Percentiles rank a stretch among this genome's conserved stretches.
These are phyloP conservation scores for Mediolabrus comicus DNA, from an alignment of 108 stramenopile genomes.

Conservation along the genomic window DNA sequence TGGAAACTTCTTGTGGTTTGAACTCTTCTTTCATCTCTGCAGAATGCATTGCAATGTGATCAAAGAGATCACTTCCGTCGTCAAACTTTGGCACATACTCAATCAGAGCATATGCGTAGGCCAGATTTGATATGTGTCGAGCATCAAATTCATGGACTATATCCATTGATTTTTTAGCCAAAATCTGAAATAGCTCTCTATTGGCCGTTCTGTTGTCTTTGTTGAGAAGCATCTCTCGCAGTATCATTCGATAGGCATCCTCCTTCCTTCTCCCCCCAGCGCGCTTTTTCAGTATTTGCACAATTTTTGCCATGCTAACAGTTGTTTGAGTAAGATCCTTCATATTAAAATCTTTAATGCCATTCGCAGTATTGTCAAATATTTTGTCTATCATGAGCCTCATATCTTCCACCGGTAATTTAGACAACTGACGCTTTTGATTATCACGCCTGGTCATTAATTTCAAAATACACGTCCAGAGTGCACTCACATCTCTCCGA, in stretches of 20 bases:
- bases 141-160: neutral
- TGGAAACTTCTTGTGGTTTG: slow-evolving; percentile 11
- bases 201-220: neutral
- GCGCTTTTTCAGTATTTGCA: neutral
- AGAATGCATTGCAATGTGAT: slow-evolving; percentile 2
- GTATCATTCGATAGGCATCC: neutral
- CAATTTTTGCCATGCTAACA: neutral
- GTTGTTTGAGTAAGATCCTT: neutral
- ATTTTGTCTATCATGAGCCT: neutral
- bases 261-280: neutral
- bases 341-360: neutral
- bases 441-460: neutral
- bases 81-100: neutral
- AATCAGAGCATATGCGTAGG: neutral
- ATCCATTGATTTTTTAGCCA: neutral
- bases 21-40: neutral
- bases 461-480: neutral
- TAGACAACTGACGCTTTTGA: neutral
- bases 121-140: neutral
- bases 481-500: neutral
- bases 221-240: neutral
- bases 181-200: neutral
- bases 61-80: neutral
- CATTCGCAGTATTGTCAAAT: neutral
- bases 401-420: neutral